A percentile compares a stretch with the other conserved stretches of the same genome.
phyloP scores from a whole-genome alignment of 768 basidiomycete species.

The Serendipita sp. region DNA sequence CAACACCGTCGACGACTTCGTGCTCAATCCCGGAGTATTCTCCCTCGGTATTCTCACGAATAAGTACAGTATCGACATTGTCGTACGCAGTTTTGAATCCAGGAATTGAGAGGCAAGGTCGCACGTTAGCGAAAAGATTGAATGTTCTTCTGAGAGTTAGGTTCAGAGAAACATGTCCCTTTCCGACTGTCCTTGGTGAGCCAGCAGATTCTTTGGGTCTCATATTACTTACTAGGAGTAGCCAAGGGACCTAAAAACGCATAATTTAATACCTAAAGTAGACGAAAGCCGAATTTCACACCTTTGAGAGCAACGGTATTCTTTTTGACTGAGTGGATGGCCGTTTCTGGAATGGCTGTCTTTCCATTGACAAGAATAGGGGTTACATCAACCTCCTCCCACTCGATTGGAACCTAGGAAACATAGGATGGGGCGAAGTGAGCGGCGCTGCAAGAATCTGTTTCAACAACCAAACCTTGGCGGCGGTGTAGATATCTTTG shows the following conservation, averaged over 20 bases:
- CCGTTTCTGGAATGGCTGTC: slow-evolving; percentile 86
- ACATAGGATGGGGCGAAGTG: background rate
- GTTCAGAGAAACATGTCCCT: slow-evolving; percentile 97
- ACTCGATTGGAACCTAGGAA: slow-evolving; percentile 81
- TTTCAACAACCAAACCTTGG: slow-evolving; percentile 35
- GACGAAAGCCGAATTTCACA: slow-evolving; percentile 18
- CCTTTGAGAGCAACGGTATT: slow-evolving; percentile 98
- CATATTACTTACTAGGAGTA: slow-evolving; percentile 65
- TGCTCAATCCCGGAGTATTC: slow-evolving; percentile 99
- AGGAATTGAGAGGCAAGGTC: slow-evolving; percentile 87
- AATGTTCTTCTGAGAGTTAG: slow-evolving; percentile 93
- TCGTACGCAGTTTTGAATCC: slow-evolving; percentile 98
- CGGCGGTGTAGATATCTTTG: slow-evolving; percentile 81
- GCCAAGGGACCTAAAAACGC: slow-evolving; percentile 69
- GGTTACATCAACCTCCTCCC: slow-evolving; percentile 97
- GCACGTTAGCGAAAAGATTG: slow-evolving; percentile 96
- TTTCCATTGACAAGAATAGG: slow-evolving; percentile 89
- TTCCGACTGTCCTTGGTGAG: slow-evolving; percentile 52
- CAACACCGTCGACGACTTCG: slow-evolving; percentile 94
- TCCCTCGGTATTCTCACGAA: slow-evolving; percentile 99
- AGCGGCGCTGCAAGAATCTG: background rate
- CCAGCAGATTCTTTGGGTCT: background rate
- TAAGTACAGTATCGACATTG: slow-evolving; percentile 92
- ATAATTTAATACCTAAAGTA: background rate
- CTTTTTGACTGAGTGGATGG: slow-evolving; percentile 82